Conservation (phyloP, 306 rosid genomes). For the Prunus campanulata region DNA sequence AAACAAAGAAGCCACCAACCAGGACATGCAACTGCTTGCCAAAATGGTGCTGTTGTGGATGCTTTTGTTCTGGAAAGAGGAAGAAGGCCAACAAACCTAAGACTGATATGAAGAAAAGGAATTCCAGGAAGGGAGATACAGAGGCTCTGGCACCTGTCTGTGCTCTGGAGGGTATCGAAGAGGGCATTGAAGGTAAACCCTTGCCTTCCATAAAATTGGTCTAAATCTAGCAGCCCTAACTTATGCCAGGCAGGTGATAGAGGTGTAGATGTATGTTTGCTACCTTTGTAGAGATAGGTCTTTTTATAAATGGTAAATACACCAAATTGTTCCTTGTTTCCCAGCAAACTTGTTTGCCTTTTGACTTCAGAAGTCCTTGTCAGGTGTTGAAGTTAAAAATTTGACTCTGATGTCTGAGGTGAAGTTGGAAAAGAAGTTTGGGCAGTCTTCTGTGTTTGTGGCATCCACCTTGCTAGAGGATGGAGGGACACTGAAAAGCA, state of each 20-base stretch:
- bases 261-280: neutral
- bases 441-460: constrained; percentile 63
- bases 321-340: neutral
- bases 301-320: neutral
- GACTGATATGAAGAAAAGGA: constrained; percentile 30
- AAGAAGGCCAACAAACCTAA: constrained; percentile 41
- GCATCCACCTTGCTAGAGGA: constrained; percentile 50
- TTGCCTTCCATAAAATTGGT: constrained; percentile 4
- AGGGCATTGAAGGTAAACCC: constrained; percentile 34
- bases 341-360: neutral
- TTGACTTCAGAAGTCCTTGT: constrained; percentile 15
- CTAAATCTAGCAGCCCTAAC: neutral
- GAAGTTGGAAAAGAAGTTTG: constrained; percentile 57
- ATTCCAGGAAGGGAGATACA: constrained; percentile 27
- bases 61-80: constrained; percentile 34
- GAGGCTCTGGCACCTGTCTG: constrained; percentile 5
- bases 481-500: constrained; percentile 44
- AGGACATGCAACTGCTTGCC: constrained; percentile 67
- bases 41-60: constrained; percentile 49
- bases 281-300: neutral
- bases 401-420: constrained; percentile 20
- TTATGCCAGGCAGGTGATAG: neutral
- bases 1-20: constrained; percentile 44
- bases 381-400: constrained; percentile 36
- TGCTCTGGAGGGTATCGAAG: constrained; percentile 28